phyloP scores from a whole-genome alignment of 345 rosid species.

The Pugionium dolabratum region DNA sequence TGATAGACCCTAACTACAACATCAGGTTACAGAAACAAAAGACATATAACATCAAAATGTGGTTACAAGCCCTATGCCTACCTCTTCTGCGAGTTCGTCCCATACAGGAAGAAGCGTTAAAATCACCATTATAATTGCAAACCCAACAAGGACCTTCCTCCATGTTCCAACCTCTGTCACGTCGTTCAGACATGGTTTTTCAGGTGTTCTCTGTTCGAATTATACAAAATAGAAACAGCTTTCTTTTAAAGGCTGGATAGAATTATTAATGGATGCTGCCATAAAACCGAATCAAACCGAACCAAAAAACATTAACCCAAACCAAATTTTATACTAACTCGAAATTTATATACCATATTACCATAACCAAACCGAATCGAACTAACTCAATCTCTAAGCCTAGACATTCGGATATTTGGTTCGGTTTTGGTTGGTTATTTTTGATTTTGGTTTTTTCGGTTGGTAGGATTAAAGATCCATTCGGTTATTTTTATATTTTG shows the following conservation, averaged over 20 bases:
- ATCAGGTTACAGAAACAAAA: constrained; percentile 4
- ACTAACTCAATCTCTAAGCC: too few species aligned
- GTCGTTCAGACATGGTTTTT: constrained; percentile 87
- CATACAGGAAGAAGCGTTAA: constrained; percentile 83
- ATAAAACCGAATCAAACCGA: too few species aligned
- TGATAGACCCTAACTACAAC: constrained; percentile 25
- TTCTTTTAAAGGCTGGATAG: not conserved
- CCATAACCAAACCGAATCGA: too few species aligned
- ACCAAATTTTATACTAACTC: too few species aligned
- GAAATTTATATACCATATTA: too few species aligned
- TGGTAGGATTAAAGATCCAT: too few species aligned
- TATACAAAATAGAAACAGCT: constrained; percentile 9
- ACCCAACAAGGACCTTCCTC: constrained; percentile 66
- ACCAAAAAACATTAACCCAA: too few species aligned
- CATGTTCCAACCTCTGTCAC: constrained; percentile 94
- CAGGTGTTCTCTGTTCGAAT: constrained; percentile 69
- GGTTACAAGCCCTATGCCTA: constrained; percentile 87
- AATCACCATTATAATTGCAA: constrained; percentile 57
- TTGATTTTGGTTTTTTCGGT: too few species aligned
- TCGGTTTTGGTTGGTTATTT: too few species aligned
- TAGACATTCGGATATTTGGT: too few species aligned
- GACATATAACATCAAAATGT: constrained; percentile 44
- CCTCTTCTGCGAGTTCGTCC: constrained; percentile 95
- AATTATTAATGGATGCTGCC: too few species aligned
- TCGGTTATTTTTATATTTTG: too few species aligned